Evolutionary conservation across 345 rosid genomes (phyloP), one percentile per base, ranked within the genome.

Genomic region (Murraya paniculata): DNA sequence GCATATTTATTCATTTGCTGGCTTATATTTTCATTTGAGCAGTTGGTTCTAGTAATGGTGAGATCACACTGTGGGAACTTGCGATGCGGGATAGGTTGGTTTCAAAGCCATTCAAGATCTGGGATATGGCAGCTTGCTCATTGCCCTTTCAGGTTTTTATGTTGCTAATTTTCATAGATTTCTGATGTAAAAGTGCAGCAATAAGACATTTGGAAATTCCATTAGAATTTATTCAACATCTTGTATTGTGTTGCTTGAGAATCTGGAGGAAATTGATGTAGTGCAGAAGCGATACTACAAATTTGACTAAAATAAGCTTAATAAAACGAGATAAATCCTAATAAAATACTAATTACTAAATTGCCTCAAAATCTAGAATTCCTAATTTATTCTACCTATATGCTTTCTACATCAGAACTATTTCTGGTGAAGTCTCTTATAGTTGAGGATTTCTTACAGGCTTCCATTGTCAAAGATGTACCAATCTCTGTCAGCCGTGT

Each of bases 1-100:
- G 56, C 56, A 19, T 25, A 39, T 67, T 60, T 22, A 16, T 38
- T 64, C 24, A 18, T 81, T 77, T 70, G 71, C 71, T 80, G 78
- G 85, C 82, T 68, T 62, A 33, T 77, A 45, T 73, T 80, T 78
- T 75, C 61, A 18, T 82, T 85, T 78, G 82, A 77, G 81, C 91
- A 95, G 98, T 93, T 69, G 98, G 98, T 81, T 85, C 93, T 77
- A 78, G 74, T 64, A 85, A 80, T 75, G 98, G 98, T 82, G 98
- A 95, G 77, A 86, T 95, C 82, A 82, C 97, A 41, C 82, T 95
- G 9, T 93, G 98, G 98, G 95, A 93, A 74, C 91, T 93, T 48
- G 75, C 84, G 39, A 81, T 86, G 65, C 86, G 85, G 39, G 93
- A 92, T 69, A 89, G 86, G 78, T 80, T 95, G 90, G 86, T 82